Conservation (phyloP, 2,329 filamentous ascomycete genomes). For the Penicillium aurantiogriseum region DNA sequence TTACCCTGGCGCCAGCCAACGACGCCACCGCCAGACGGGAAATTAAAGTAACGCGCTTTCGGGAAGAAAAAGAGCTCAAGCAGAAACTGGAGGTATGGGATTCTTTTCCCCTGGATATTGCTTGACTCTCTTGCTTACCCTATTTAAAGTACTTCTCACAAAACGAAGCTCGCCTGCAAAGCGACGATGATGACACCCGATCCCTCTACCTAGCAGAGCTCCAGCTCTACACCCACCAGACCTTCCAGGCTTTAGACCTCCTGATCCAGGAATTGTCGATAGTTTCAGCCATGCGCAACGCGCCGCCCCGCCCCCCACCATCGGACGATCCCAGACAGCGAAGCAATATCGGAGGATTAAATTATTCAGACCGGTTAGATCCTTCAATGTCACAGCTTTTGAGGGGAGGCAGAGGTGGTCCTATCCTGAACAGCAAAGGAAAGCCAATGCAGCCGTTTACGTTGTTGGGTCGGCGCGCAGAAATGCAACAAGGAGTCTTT, state of each 20-base stretch:
- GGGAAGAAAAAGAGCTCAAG: constrained; percentile 80
- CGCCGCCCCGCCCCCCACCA: constrained; percentile 37
- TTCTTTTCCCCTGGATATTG: constrained; percentile 3
- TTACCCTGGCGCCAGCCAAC: constrained; percentile 66
- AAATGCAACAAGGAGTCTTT: constrained; percentile 79
- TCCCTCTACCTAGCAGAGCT: constrained; percentile 75
- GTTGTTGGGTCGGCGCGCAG: constrained; percentile 71
- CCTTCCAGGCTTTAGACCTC: constrained; percentile 84
- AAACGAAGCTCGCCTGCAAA: constrained; percentile 61
- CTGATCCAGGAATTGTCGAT: constrained; percentile 82
- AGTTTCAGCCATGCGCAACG: constrained; percentile 66
- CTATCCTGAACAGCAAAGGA: constrained; percentile 73
- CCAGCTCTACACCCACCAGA: constrained; percentile 69
- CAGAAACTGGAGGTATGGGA: constrained; percentile 68
- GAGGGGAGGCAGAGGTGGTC: constrained; percentile 55
- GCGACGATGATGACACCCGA: constrained; percentile 82
- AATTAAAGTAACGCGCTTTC: constrained; percentile 81
- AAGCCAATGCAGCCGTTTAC: constrained; percentile 91
- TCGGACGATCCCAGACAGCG: constrained; percentile 45
- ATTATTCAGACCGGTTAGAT: constrained; percentile 75
- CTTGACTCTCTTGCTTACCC: constrained; percentile 34
- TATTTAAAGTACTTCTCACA: constrained; percentile 55
- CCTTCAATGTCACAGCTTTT: constrained; percentile 55
- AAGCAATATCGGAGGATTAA: constrained; percentile 51
- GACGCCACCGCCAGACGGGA: constrained; percentile 71